Evolutionary conservation across 2,329 filamentous ascomycete genomes (phyloP).

Genomic region (Periconia macrospinosa): DNA sequence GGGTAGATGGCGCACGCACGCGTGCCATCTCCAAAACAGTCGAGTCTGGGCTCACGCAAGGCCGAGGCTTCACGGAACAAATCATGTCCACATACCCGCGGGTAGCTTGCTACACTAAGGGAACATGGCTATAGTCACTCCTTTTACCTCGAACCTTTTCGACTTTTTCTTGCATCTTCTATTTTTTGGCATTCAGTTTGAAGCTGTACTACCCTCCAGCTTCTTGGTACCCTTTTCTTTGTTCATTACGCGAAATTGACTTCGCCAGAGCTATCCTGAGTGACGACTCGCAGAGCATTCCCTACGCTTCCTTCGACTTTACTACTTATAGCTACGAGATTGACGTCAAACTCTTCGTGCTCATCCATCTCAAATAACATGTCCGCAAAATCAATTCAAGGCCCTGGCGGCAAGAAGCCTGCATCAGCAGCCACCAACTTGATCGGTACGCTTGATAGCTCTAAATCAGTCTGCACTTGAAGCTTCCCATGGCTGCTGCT

Average conservation of each 20-base stretch:
- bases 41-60: slow-evolving; percentile 30
- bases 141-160: slow-evolving; percentile 1
- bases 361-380: slow-evolving; percentile 42
- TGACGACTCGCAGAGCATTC: slow-evolving; percentile 13
- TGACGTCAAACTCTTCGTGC: neutral
- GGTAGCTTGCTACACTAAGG: slow-evolving; percentile 19
- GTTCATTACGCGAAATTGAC: slow-evolving; percentile 19
- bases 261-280: slow-evolving; percentile 18
- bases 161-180: slow-evolving; percentile 5
- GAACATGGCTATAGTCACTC: slow-evolving; percentile 30
- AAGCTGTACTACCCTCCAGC: slow-evolving; percentile 1
- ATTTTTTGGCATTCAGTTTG: slow-evolving; percentile 6
- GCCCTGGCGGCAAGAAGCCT: slow-evolving; percentile 69
- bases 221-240: slow-evolving; percentile 18
- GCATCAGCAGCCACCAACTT: slow-evolving; percentile 87
- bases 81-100: slow-evolving; percentile 37
- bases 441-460: slow-evolving; percentile 65
- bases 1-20: slow-evolving; percentile 9
- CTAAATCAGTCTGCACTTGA: neutral
- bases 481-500: neutral
- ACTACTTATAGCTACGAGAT: neutral
- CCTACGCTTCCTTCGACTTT: slow-evolving; percentile 15
- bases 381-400: slow-evolving; percentile 62
- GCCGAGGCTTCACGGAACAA: slow-evolving; percentile 37
- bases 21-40: slow-evolving; percentile 17